Evolutionary conservation across 2,329 filamentous ascomycete species (phyloP).

Genomic region (Raffaelea ambrosiae): DNA sequence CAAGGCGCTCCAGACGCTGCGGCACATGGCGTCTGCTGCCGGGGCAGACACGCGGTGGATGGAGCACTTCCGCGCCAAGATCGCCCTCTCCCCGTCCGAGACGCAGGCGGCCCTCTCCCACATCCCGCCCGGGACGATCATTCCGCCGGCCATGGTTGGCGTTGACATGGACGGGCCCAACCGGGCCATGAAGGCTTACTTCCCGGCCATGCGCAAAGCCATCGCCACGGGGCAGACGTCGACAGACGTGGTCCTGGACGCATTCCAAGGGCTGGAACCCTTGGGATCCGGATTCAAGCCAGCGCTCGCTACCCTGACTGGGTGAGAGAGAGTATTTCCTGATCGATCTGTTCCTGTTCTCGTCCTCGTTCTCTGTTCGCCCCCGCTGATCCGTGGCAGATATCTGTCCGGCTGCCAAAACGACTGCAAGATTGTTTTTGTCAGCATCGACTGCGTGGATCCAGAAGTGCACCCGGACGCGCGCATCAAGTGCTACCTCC

Average conservation of each 20-base stretch:
- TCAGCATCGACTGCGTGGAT: constrained; percentile 1
- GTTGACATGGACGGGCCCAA: constrained; percentile 5
- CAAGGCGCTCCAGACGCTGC: not conserved
- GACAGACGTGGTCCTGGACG: constrained; percentile 2
- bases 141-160: not conserved
- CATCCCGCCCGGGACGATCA: not conserved
- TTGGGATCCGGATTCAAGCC: constrained; percentile 3
- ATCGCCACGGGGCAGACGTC: constrained; percentile 6
- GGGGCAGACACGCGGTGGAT: not conserved
- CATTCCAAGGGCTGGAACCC: constrained; percentile 3
- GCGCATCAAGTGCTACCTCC: constrained; percentile 11
- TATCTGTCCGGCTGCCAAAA: not conserved
- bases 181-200: constrained; percentile 10
- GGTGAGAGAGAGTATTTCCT: too few relatives aligned
- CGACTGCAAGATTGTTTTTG: not conserved
- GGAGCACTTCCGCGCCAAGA: not conserved
- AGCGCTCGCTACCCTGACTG: constrained; percentile 1
- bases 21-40: not conserved
- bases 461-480: constrained; percentile 2
- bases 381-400: not conserved
- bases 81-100: not conserved
- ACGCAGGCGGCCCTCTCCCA: not conserved
- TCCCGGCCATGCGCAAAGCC: constrained; percentile 7
- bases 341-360: too few relatives aligned
- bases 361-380: too few relatives aligned